A percentile compares a stretch with the other conserved stretches of the same genome.
phyloP scores from a whole-genome alignment of 192 early-diverging fungal genomes.

The Helicostylum pulchrum region DNA sequence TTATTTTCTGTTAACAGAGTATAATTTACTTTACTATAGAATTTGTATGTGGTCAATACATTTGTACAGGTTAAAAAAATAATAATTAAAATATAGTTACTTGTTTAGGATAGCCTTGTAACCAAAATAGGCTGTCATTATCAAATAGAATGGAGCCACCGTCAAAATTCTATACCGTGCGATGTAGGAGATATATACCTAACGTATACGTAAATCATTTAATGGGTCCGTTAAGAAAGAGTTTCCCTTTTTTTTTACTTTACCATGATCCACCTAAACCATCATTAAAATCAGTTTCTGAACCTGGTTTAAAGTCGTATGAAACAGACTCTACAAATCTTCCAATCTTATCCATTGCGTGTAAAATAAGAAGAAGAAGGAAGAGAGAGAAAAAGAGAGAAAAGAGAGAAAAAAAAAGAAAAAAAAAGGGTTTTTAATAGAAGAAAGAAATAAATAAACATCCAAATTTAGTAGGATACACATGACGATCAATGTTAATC shows the following conservation, averaged over 20 bases:
- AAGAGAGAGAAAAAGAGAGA: not conserved
- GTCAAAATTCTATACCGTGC: conserved; percentile 47
- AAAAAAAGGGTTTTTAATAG: not conserved
- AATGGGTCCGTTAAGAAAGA: too few species aligned
- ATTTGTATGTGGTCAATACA: not conserved
- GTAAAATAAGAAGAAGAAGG: not conserved
- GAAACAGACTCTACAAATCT: conserved; percentile 2
- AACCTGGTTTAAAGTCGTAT: conserved; percentile 16
- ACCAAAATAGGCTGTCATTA: conserved; percentile 37
- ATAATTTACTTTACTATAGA: not conserved
- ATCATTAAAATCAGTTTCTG: conserved; percentile 21
- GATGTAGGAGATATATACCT: conserved; percentile 52
- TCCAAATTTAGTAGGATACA: too few species aligned
- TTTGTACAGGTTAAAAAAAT: not conserved
- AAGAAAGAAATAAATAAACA: not conserved
- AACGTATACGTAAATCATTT: not conserved
- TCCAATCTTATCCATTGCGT: not conserved
- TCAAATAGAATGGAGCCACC: conserved; percentile 34
- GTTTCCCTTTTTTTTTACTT: not conserved
- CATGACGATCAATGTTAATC: too few species aligned
- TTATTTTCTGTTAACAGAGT: conserved; percentile 5
- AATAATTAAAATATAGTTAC: conserved; percentile 1
- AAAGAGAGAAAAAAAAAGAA: not conserved
- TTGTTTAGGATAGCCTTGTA: conserved; percentile 15
- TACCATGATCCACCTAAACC: conserved; percentile 21